phyloP scores from a whole-genome alignment of 2,329 filamentous ascomycete species.

The Cadophora malorum region DNA sequence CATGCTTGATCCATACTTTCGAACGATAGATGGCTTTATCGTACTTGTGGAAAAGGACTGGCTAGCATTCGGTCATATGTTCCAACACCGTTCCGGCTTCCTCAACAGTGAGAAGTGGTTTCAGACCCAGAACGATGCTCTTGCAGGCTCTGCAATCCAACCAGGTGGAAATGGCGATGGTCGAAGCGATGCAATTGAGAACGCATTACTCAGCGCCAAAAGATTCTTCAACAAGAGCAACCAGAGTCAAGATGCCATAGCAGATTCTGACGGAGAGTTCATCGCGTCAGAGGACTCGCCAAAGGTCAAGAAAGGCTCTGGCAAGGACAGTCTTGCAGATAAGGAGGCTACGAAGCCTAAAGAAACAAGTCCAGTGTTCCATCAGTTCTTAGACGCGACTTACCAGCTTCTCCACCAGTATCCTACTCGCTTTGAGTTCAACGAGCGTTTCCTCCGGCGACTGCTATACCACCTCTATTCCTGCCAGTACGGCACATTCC shows the following conservation, averaged over 20 bases:
- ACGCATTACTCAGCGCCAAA: slow-evolving; percentile 81
- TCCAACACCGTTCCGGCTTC: slow-evolving; percentile 87
- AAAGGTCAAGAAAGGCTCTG: slow-evolving; percentile 48
- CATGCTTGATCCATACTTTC: slow-evolving; percentile 93
- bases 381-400: slow-evolving; percentile 94
- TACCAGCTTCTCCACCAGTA: slow-evolving; percentile 89
- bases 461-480: slow-evolving; percentile 94
- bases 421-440: slow-evolving; percentile 92
- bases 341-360: slow-evolving; percentile 80
- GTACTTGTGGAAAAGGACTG: slow-evolving; percentile 96
- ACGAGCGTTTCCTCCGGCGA: slow-evolving; percentile 88
- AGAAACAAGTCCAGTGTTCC: slow-evolving; percentile 94
- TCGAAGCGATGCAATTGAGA: slow-evolving; percentile 79
- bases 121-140: slow-evolving; percentile 79
- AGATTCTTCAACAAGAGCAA: slow-evolving; percentile 88
- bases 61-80: slow-evolving; percentile 98
- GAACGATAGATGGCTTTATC: slow-evolving; percentile 93
- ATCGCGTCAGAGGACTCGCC: slow-evolving; percentile 41
- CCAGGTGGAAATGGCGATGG: slow-evolving; percentile 59
- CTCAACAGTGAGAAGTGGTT: slow-evolving; percentile 96
- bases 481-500: slow-evolving; percentile 95
- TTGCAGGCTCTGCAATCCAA: slow-evolving; percentile 67
- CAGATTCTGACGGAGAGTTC: slow-evolving; percentile 58
- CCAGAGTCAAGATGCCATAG: slow-evolving; percentile 66
- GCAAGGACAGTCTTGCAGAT: slow-evolving; percentile 52